Percentiles rank a stretch among this genome's conserved stretches.
Conservation (phyloP, 306 rosid species). For the Quercus bicolor region DNA sequence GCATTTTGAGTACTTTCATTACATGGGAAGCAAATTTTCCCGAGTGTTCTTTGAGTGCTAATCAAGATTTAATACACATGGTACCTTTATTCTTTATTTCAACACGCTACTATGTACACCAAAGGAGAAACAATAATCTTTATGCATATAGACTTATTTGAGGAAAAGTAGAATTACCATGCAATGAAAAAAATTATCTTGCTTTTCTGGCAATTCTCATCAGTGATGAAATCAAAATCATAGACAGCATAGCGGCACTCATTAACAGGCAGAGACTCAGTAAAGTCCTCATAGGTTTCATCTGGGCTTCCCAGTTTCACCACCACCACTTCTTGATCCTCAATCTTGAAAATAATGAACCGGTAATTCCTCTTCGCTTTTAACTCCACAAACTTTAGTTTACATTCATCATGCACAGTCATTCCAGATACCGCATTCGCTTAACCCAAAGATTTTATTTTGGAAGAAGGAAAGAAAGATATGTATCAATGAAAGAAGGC, state of each 20-base stretch:
- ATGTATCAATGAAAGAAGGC: background rate
- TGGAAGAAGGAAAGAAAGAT: background rate
- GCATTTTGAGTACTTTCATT: too few relatives aligned
- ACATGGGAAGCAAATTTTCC: too few relatives aligned
- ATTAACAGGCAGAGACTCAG: too few relatives aligned
- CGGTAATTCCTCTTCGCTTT: conserved; percentile 53
- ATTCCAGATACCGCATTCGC: conserved; percentile 54
- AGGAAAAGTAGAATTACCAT: conserved; percentile 30
- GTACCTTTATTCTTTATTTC: background rate
- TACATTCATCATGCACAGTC: conserved; percentile 59
- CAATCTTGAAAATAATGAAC: conserved; percentile 35
- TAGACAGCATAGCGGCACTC: too few relatives aligned
- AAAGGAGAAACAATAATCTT: background rate
- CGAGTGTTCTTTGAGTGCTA: background rate
- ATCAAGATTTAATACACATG: background rate
- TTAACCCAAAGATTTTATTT: conserved; percentile 19
- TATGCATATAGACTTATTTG: background rate
- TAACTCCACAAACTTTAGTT: conserved; percentile 51
- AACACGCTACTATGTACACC: background rate
- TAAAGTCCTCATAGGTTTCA: too few relatives aligned
- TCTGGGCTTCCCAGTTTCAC: too few relatives aligned
- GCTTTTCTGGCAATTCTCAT: conserved; percentile 18
- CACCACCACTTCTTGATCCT: too few relatives aligned
- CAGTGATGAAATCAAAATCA: too few relatives aligned
- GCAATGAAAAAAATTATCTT: conserved; percentile 77